A percentile compares a stretch with the other conserved stretches of the same genome.
Evolutionary conservation across 1,139 yeast species (phyloP).

Genomic region (Arxiozyma heterogenica): DNA sequence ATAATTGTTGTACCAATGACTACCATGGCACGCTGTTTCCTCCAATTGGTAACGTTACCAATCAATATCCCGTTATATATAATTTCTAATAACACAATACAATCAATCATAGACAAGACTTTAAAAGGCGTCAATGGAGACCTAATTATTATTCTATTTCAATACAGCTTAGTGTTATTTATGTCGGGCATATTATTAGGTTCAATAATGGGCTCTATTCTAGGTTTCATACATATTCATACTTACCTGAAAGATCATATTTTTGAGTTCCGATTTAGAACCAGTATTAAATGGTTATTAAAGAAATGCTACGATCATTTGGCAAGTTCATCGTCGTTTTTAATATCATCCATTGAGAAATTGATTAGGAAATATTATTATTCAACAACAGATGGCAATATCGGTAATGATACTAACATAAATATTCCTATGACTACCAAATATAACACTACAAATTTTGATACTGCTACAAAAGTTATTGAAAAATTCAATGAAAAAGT

Average conservation of each 20-base stretch:
- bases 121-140: background rate
- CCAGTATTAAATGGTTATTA: background rate
- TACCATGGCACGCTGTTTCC: background rate
- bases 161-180: slow-evolving; percentile 17
- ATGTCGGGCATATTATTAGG: slow-evolving; percentile 14
- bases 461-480: background rate
- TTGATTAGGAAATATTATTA: background rate
- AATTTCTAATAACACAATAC: slow-evolving; percentile 9
- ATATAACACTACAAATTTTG: background rate
- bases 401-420: background rate
- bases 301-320: background rate
- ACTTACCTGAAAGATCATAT: slow-evolving; percentile 1
- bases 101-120: background rate
- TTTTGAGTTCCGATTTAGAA: background rate
- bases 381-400: background rate
- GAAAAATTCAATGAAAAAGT: background rate
- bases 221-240: slow-evolving; percentile 17
- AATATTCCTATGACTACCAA: background rate
- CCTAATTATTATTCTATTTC: slow-evolving; percentile 10
- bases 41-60: slow-evolving; percentile 6
- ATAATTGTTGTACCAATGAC: background rate
- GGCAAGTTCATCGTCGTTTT: background rate
- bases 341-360: background rate
- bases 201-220: slow-evolving; percentile 11
- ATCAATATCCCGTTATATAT: slow-evolving; percentile 5